Conservation (phyloP, 2,329 filamentous ascomycete species). For the Coniochaeta sp. region DNA sequence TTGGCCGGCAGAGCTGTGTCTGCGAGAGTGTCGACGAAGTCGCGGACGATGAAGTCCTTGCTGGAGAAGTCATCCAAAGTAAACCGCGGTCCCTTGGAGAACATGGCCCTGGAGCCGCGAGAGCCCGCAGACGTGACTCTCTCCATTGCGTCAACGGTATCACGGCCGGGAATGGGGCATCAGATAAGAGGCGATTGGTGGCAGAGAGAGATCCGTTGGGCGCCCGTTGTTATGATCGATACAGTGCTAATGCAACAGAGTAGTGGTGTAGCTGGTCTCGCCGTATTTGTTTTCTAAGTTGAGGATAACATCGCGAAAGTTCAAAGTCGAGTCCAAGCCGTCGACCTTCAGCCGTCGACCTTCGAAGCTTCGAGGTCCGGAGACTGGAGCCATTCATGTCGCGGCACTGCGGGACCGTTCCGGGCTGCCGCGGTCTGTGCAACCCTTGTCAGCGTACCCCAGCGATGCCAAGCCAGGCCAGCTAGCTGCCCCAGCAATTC, state of each 20-base stretch:
- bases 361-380: background rate
- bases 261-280: too few relatives aligned
- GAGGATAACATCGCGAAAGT: too few relatives aligned
- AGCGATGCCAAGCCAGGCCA: too few relatives aligned
- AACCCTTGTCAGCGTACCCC: background rate
- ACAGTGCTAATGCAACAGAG: too few relatives aligned
- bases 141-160: conserved; percentile 25
- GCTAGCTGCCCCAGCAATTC: background rate
- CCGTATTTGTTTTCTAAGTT: too few relatives aligned
- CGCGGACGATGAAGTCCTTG: conserved; percentile 94
- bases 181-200: background rate
- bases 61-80: conserved; percentile 81
- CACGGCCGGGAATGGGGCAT: background rate
- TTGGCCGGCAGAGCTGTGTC: conserved; percentile 74
- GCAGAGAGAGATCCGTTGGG: background rate
- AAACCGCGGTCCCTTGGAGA: conserved; percentile 74
- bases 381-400: background rate
- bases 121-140: conserved; percentile 23
- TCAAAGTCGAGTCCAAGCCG: background rate
- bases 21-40: conserved; percentile 91
- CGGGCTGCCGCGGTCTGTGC: background rate
- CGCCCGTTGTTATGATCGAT: background rate
- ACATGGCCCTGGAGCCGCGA: conserved; percentile 55
- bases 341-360: background rate
- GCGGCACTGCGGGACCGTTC: background rate